Percentiles rank a stretch among this genome's conserved stretches.
Conservation (phyloP, 2,329 filamentous ascomycete species). For the Trichoderma polysporum region DNA sequence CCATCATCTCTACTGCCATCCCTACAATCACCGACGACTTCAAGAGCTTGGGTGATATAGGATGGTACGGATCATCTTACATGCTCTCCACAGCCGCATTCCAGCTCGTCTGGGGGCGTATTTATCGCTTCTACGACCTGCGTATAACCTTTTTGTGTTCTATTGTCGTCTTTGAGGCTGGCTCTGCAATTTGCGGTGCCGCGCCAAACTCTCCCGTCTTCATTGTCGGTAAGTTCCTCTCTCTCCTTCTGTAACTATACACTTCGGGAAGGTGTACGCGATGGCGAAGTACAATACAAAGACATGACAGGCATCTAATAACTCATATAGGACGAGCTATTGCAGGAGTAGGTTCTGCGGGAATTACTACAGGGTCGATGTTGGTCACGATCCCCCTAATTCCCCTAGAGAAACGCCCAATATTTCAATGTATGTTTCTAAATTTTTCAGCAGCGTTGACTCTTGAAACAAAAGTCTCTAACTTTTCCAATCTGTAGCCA, state of each 20-base stretch:
- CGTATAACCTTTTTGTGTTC: constrained; percentile 48
- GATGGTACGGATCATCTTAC: constrained; percentile 64
- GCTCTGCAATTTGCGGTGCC: constrained; percentile 54
- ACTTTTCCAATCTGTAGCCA: constrained; percentile 30
- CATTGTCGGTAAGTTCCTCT: constrained; percentile 45
- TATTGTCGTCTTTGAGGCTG: constrained; percentile 54
- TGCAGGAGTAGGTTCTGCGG: constrained; percentile 55
- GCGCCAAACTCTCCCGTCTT: constrained; percentile 54
- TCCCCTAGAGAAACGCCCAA: constrained; percentile 58
- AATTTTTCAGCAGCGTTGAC: not conserved
- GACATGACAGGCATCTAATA: not conserved
- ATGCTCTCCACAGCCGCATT: constrained; percentile 59
- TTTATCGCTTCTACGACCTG: constrained; percentile 55
- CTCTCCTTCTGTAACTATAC: not conserved
- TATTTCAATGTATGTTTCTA: constrained; percentile 48
- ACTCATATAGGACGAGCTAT: constrained; percentile 43
- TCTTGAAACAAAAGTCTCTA: not conserved
- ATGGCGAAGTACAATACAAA: not conserved
- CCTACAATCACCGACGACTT: constrained; percentile 58
- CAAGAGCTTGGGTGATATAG: constrained; percentile 58
- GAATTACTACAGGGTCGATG: constrained; percentile 58
- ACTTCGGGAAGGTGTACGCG: not conserved
- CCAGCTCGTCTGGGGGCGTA: constrained; percentile 53
- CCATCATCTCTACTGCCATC: constrained; percentile 57
- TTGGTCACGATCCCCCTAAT: constrained; percentile 59